These are phyloP conservation scores for Camellia lanceoleosa DNA, from an alignment of 148 eudicot genomes.

Conservation along the genomic window DNA sequence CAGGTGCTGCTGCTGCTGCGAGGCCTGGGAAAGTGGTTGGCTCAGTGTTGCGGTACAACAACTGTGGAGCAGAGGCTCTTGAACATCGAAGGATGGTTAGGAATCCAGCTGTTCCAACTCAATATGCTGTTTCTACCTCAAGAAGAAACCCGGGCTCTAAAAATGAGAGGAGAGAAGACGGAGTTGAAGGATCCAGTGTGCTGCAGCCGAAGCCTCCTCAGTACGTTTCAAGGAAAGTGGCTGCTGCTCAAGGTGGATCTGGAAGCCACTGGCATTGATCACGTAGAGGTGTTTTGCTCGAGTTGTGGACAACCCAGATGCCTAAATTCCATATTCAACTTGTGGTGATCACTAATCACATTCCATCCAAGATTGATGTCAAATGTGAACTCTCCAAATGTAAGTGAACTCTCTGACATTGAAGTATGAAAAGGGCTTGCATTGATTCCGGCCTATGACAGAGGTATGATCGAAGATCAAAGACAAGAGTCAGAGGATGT, in stretches of 20 bases:
- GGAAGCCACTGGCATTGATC: constrained; percentile 74
- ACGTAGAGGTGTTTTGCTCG: not conserved
- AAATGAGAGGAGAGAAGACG: constrained; percentile 61
- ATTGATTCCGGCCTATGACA: not conserved
- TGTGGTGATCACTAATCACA: not conserved
- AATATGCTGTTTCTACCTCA: constrained; percentile 52
- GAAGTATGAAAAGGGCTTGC: not conserved
- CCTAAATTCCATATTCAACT: not conserved
- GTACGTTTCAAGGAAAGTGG: constrained; percentile 70
- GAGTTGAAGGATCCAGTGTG: constrained; percentile 54
- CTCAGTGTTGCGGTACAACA: constrained; percentile 59
- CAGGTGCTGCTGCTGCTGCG: constrained; percentile 55
- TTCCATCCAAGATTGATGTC: not conserved
- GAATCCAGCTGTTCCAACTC: constrained; percentile 63
- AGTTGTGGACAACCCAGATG: not conserved
- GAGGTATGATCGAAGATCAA: not conserved
- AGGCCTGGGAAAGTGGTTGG: constrained; percentile 83
- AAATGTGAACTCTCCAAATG: not conserved
- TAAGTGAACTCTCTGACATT: not conserved
- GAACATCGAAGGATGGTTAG: constrained; percentile 59
- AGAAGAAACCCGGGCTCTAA: constrained; percentile 61
- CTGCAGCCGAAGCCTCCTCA: constrained; percentile 60
- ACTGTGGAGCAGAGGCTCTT: constrained; percentile 57
- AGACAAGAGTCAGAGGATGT: not conserved
- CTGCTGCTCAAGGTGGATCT: constrained; percentile 63